Evolutionary conservation across 208 protist species (phyloP).

Genomic region (Leishmania tropica): DNA sequence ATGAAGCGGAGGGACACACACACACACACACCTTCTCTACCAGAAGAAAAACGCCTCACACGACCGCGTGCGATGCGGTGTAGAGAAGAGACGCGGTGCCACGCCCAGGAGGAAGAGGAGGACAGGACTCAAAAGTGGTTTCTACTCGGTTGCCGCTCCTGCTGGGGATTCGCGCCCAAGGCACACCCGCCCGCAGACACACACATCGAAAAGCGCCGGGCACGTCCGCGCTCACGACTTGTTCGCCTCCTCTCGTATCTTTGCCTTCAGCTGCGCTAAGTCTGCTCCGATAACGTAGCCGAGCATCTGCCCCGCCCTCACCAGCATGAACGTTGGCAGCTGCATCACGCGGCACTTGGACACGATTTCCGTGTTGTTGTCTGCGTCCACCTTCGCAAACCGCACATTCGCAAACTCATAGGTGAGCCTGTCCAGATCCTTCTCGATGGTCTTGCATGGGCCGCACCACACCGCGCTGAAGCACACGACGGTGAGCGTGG

Average conservation of each 20-base stretch:
- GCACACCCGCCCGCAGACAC: not conserved
- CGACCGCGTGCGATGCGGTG: too few species aligned
- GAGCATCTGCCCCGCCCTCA: constrained; percentile 50
- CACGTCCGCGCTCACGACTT: constrained; percentile 3
- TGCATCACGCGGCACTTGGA: constrained; percentile 74
- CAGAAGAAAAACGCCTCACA: too few species aligned
- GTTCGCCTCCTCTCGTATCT: constrained; percentile 53
- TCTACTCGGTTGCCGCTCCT: not conserved
- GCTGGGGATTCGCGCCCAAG: not conserved
- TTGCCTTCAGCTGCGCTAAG: constrained; percentile 58
- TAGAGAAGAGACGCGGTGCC: not conserved
- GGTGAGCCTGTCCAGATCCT: constrained; percentile 73
- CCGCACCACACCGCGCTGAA: constrained; percentile 86
- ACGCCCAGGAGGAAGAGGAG: not conserved
- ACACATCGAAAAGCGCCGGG: not conserved
- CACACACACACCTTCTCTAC: not conserved
- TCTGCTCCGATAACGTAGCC: constrained; percentile 84
- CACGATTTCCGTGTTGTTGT: constrained; percentile 85
- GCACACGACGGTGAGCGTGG: constrained; percentile 65
- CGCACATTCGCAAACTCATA: constrained; percentile 74
- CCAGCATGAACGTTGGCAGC: constrained; percentile 84
- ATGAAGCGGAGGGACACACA: not conserved
- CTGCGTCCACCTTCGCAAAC: constrained; percentile 77
- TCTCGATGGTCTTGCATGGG: constrained; percentile 79
- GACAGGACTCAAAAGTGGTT: not conserved